Conservation (phyloP, 768 basidiomycete species). For the Chalciporus pseudorubinellus region DNA sequence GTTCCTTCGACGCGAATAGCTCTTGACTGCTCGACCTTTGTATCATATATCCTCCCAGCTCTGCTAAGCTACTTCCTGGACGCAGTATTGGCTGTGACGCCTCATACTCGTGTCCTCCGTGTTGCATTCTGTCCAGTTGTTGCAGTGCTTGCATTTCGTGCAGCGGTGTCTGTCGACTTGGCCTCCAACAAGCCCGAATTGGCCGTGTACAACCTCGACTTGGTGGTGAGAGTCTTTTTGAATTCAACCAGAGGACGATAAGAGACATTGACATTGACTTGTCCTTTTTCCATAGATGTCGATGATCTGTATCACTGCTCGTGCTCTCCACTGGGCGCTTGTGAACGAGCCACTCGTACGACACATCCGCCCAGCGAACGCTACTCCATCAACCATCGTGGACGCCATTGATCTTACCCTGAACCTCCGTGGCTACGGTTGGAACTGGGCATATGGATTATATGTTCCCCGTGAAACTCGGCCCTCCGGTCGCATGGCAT, state of each 20-base stretch:
- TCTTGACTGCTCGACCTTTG: constrained; percentile 33
- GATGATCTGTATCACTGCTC: constrained; percentile 10
- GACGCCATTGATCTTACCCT: constrained; percentile 50
- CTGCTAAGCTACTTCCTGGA: constrained; percentile 44
- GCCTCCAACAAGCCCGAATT: neutral
- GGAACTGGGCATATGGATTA: constrained; percentile 48
- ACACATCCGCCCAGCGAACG: neutral
- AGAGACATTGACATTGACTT: too few relatives aligned
- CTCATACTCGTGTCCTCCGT: constrained; percentile 44
- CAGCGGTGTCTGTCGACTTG: constrained; percentile 21
- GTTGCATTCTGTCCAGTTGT: constrained; percentile 46
- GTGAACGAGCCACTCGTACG: constrained; percentile 12
- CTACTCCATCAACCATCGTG: neutral
- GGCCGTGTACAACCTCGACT: constrained; percentile 5
- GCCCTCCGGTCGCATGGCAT: constrained; percentile 36
- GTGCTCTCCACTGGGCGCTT: constrained; percentile 13
- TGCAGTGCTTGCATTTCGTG: constrained; percentile 42
- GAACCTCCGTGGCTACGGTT: constrained; percentile 57
- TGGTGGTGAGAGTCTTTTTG: constrained; percentile 8
- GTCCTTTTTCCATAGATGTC: neutral
- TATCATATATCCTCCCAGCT: constrained; percentile 39
- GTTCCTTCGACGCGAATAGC: constrained; percentile 16
- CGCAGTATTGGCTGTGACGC: constrained; percentile 49
- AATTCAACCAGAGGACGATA: neutral
- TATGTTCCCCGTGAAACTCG: constrained; percentile 37